phyloP scores from a whole-genome alignment of 306 rosid genomes.

The Betula pendula region DNA sequence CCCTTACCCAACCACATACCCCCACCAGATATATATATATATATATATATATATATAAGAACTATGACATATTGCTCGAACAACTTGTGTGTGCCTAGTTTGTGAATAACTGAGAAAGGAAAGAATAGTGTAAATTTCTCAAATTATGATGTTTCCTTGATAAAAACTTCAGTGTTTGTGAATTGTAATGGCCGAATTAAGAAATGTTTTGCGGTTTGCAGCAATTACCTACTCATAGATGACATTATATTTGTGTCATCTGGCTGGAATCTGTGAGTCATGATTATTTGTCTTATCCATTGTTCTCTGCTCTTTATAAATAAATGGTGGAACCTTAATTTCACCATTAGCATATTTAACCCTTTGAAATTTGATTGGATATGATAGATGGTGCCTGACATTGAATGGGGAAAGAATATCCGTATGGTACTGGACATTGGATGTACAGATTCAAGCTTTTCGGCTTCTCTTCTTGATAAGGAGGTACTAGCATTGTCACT shows the following conservation, averaged over 20 bases:
- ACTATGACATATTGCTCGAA: background rate
- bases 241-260: background rate
- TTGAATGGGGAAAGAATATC: conserved; percentile 95
- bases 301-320: conserved; percentile 6
- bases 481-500: conserved; percentile 76
- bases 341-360: conserved; percentile 11
- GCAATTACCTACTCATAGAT: background rate
- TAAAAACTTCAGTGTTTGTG: background rate
- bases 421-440: conserved; percentile 84
- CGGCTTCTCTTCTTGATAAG: conserved; percentile 68
- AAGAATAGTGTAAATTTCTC: background rate
- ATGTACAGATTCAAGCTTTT: conserved; percentile 73
- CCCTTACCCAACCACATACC: background rate
- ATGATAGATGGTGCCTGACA: conserved; percentile 95
- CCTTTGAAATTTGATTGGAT: conserved; percentile 31
- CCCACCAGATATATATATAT: background rate
- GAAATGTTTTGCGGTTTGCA: background rate
- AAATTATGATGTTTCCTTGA: background rate
- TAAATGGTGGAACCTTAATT: conserved; percentile 2
- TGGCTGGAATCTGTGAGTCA: conserved; percentile 9
- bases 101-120: background rate
- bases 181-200: background rate
- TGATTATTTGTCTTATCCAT: background rate
- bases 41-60: background rate
- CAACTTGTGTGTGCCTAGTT: background rate